Conservation (phyloP, 257 asterid genomes). For the Phtheirospermum japonicum region DNA sequence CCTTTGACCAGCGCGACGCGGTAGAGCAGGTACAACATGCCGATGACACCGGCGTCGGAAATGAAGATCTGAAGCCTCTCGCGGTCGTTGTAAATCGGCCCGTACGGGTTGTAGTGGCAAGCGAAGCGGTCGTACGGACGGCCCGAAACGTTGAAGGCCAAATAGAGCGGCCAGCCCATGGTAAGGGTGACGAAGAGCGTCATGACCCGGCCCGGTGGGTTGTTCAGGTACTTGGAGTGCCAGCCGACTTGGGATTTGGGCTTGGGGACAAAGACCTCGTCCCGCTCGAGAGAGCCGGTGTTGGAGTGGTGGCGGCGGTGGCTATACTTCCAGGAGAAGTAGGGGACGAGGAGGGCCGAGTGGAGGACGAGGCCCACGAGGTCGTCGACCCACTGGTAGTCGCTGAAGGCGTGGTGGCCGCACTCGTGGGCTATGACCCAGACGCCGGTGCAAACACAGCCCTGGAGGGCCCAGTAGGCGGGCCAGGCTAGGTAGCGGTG, state of each 20-base stretch:
- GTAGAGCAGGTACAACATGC: conserved; percentile 40
- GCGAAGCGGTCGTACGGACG: conserved; percentile 62
- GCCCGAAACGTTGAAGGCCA: conserved; percentile 64
- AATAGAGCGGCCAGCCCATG: conserved; percentile 69
- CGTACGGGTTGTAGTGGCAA: conserved; percentile 56
- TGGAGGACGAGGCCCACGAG: conserved; percentile 68
- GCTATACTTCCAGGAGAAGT: conserved; percentile 75
- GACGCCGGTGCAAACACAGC: conserved; percentile 62
- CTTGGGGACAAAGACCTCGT: conserved; percentile 73
- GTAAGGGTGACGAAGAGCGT: conserved; percentile 45
- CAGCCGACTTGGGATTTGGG: conserved; percentile 39
- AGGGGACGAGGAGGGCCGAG: conserved; percentile 64
- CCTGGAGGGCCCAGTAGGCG: conserved; percentile 48
- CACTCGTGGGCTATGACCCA: conserved; percentile 78
- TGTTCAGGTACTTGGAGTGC: conserved; percentile 61
- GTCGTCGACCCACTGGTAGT: conserved; percentile 66
- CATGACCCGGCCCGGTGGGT: conserved; percentile 59
- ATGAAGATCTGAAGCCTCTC: conserved; percentile 56
- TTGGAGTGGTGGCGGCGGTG: conserved; percentile 78
- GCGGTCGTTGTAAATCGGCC: conserved; percentile 69
- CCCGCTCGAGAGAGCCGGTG: conserved; percentile 71
- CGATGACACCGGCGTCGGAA: conserved; percentile 55
- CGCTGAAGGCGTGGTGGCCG: conserved; percentile 77
- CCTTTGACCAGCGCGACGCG: conserved; percentile 42
- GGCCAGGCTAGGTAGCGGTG: conserved; percentile 50